phyloP scores from a whole-genome alignment of 208 protist species.

The Naegleria fowleri region DNA sequence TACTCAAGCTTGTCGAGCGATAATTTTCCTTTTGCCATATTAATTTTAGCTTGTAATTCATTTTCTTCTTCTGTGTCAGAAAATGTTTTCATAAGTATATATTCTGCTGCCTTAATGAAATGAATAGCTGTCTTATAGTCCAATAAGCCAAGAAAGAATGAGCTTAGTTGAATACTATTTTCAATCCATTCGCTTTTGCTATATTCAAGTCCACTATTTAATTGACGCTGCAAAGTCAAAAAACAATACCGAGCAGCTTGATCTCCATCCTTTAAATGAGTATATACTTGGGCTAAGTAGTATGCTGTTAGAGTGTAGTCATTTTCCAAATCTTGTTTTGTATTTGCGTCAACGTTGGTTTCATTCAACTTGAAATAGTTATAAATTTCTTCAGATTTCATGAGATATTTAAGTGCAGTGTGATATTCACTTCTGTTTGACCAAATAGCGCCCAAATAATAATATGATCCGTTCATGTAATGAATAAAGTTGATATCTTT shows the following conservation, averaged over 20 bases:
- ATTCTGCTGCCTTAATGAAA: conserved; percentile 68
- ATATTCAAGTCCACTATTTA: conserved; percentile 67
- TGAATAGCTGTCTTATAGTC: conserved; percentile 67
- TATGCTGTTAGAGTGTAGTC: conserved; percentile 67
- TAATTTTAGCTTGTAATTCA: background rate
- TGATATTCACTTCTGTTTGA: conserved; percentile 30
- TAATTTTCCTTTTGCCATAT: conserved; percentile 6
- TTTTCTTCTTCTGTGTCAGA: background rate
- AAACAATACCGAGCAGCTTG: conserved; percentile 68
- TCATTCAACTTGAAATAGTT: conserved; percentile 22
- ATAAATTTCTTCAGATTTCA: conserved; percentile 27
- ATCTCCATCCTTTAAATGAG: conserved; percentile 46
- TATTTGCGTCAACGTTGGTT: conserved; percentile 3
- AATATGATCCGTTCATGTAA: conserved; percentile 16
- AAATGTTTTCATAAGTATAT: conserved; percentile 31
- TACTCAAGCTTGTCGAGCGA: background rate
- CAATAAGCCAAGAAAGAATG: conserved; percentile 60
- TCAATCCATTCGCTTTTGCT: conserved; percentile 62
- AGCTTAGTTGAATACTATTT: conserved; percentile 70
- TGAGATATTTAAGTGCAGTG: conserved; percentile 25
- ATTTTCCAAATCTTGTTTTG: conserved; percentile 65
- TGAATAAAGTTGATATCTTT: background rate
- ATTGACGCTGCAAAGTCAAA: conserved; percentile 69
- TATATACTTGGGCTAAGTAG: conserved; percentile 72
- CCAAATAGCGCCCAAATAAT: conserved; percentile 33